These are phyloP conservation scores for Achlya hypogyna DNA, from an alignment of 352 stramenopile genomes.

Conservation along the genomic window DNA sequence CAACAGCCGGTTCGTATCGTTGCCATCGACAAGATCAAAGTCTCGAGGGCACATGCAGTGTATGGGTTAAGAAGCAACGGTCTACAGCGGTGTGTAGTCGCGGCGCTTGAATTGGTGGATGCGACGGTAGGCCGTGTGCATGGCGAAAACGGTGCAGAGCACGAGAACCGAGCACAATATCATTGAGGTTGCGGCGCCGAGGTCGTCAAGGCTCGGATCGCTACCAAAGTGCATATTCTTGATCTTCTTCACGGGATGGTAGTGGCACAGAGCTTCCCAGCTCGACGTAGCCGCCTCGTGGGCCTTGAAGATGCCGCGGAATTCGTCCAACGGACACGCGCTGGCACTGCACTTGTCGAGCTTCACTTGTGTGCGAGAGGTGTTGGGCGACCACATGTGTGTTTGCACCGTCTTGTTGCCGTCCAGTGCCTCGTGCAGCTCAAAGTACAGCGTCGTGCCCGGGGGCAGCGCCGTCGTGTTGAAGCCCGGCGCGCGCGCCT, in stretches of 20 bases:
- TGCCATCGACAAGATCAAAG: too few relatives aligned
- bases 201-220: background rate
- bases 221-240: background rate
- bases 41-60: too few relatives aligned
- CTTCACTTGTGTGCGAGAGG: slow-evolving; percentile 54
- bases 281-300: slow-evolving; percentile 59
- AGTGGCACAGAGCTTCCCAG: slow-evolving; percentile 76
- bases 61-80: too few relatives aligned
- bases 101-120: slow-evolving; percentile 15
- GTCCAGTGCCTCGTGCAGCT: slow-evolving; percentile 49
- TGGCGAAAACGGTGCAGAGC: slow-evolving; percentile 13
- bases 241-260: slow-evolving; percentile 26
- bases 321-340: slow-evolving; percentile 66
- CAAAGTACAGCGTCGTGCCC: slow-evolving; percentile 73
- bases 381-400: slow-evolving; percentile 67
- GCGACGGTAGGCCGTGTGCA: slow-evolving; percentile 11
- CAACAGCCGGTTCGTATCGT: too few relatives aligned
- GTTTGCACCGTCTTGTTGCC: slow-evolving; percentile 50
- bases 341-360: slow-evolving; percentile 61
- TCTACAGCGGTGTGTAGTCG: slow-evolving; percentile 9
- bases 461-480: slow-evolving; percentile 59
- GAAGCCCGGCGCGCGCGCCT: slow-evolving; percentile 33
- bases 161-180: slow-evolving; percentile 5
- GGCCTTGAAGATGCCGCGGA: slow-evolving; percentile 56
- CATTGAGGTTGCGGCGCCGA: background rate